These are phyloP conservation scores for Chlamydomonas sp. DNA, from an alignment of 139 green algal genomes.

Conservation along the genomic window DNA sequence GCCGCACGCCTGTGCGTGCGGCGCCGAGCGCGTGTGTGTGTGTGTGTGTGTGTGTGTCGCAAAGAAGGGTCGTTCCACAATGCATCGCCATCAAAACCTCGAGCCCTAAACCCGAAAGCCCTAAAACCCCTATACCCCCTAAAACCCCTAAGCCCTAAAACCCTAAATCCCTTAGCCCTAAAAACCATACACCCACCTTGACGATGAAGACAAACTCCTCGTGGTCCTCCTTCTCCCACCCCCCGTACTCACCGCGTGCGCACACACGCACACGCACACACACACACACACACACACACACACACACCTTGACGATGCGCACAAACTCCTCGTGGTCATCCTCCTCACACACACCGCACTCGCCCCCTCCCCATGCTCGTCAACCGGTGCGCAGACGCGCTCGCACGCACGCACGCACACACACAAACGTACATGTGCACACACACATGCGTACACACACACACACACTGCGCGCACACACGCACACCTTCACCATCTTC, in stretches of 20 bases:
- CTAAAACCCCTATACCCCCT: too few species aligned
- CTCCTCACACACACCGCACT: background rate
- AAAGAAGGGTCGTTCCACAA: too few species aligned
- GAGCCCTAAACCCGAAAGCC: too few species aligned
- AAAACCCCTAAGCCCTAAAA: too few species aligned
- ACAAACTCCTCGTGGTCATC: conserved; percentile 17
- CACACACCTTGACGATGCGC: conserved; percentile 5
- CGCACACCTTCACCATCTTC: background rate
- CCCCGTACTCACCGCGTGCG: background rate
- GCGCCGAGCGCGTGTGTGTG: too few species aligned
- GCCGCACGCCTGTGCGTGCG: too few species aligned
- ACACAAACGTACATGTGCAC: too few species aligned
- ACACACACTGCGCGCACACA: background rate
- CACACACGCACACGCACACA: background rate
- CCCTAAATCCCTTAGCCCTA: too few species aligned
- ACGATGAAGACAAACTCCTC: conserved; percentile 12
- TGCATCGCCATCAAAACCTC: too few species aligned
- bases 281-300: background rate
- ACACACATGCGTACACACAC: background rate
- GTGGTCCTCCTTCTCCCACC: conserved; percentile 13
- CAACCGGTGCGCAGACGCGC: too few species aligned
- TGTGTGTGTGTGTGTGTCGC: too few species aligned
- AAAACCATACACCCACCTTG: background rate
- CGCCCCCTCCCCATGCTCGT: background rate
- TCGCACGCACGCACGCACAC: too few species aligned